Evolutionary conservation across 768 basidiomycete species (phyloP).

Genomic region (Mycena latifolia): DNA sequence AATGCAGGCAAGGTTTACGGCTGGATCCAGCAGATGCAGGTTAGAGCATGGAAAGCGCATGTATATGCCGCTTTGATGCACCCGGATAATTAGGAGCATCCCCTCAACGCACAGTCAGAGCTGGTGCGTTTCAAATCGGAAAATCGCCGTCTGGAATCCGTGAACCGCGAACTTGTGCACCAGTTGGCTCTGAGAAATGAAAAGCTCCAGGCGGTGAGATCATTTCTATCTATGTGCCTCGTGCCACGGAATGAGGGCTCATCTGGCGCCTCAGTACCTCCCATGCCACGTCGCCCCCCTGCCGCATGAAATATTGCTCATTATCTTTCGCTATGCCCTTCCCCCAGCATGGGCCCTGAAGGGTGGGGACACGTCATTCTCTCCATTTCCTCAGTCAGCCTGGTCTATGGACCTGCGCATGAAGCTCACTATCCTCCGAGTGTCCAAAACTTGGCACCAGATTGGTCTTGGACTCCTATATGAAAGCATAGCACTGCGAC

Average conservation of each 20-base stretch:
- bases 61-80: too few relatives aligned
- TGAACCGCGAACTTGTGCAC: too few relatives aligned
- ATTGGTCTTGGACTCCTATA: constrained; percentile 43
- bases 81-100: too few relatives aligned
- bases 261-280: not conserved
- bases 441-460: constrained; percentile 43
- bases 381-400: not conserved
- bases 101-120: too few relatives aligned
- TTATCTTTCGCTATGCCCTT: not conserved
- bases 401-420: constrained; percentile 31
- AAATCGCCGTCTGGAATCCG: too few relatives aligned
- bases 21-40: too few relatives aligned
- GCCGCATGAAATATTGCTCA: not conserved
- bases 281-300: not conserved
- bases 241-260: not conserved
- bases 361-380: not conserved
- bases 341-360: not conserved
- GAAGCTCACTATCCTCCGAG: constrained; percentile 38
- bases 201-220: too few relatives aligned
- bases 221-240: too few relatives aligned
- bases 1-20: too few relatives aligned
- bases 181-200: too few relatives aligned
- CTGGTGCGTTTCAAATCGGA: too few relatives aligned
- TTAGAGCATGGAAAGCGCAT: too few relatives aligned
- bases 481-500: not conserved